Evolutionary conservation across 2,329 filamentous ascomycete species (phyloP).

Genomic region (Epichloe uncinata): DNA sequence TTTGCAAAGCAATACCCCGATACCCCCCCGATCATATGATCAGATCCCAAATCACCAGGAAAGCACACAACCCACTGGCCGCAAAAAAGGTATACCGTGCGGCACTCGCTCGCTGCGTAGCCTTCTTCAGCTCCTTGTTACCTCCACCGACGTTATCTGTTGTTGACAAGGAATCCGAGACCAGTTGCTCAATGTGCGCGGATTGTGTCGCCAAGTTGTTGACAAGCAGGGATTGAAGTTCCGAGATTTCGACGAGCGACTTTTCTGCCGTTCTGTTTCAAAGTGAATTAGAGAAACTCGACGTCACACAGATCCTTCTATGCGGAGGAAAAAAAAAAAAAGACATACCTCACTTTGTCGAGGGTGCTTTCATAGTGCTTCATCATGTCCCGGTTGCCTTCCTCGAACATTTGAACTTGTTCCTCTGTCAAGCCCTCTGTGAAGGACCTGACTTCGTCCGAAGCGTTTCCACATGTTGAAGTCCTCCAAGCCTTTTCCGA

Average conservation of each 20-base stretch:
- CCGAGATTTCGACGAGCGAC: slow-evolving; percentile 82
- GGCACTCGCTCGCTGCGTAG: slow-evolving; percentile 55
- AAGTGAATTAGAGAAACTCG: not conserved
- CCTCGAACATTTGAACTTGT: slow-evolving; percentile 84
- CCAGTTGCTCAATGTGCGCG: slow-evolving; percentile 78
- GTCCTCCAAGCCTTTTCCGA: slow-evolving; percentile 5
- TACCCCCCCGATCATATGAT: slow-evolving; percentile 30
- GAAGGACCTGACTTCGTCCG: slow-evolving; percentile 10
- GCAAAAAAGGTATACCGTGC: slow-evolving; percentile 66
- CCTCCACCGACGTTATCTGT: slow-evolving; percentile 77
- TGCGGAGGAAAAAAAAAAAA: not conserved
- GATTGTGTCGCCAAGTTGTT: slow-evolving; percentile 75
- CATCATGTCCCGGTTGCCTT: slow-evolving; percentile 86
- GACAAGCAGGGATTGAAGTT: slow-evolving; percentile 80
- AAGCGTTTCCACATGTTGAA: not conserved
- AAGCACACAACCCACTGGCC: slow-evolving; percentile 61
- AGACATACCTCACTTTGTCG: slow-evolving; percentile 83
- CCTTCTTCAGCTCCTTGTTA: slow-evolving; percentile 83
- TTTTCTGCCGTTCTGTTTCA: slow-evolving; percentile 64
- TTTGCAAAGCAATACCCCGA: not conserved
- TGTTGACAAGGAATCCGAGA: slow-evolving; percentile 69
- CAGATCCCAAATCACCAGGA: slow-evolving; percentile 67
- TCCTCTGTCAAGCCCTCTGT: slow-evolving; percentile 57
- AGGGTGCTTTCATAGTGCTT: slow-evolving; percentile 89
- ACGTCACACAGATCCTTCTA: not conserved